phyloP scores from a whole-genome alignment of 208 protist species.

The Crithidia expoeki region DNA sequence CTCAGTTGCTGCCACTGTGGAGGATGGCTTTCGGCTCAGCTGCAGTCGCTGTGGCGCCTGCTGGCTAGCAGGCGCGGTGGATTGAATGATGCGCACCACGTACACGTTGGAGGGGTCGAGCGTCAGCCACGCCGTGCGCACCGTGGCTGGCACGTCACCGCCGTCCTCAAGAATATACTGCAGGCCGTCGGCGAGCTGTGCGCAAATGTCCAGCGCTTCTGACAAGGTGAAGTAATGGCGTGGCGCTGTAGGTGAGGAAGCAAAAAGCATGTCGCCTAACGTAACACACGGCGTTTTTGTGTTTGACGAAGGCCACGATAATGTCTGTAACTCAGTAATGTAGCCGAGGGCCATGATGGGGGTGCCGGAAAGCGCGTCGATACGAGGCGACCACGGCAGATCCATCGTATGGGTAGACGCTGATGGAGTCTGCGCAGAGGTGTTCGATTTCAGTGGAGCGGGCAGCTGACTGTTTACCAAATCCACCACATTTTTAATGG shows the following conservation, averaged over 20 bases:
- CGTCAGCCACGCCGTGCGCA: slow-evolving; percentile 47
- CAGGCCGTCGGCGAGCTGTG: slow-evolving; percentile 64
- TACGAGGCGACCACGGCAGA: slow-evolving; percentile 16
- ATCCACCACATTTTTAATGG: no score
- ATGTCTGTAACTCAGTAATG: slow-evolving; percentile 35
- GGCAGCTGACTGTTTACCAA: no score
- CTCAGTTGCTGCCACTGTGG: no score
- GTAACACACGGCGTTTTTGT: slow-evolving; percentile 6
- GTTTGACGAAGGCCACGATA: neutral
- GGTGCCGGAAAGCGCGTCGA: slow-evolving; percentile 1
- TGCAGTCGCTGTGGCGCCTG: neutral
- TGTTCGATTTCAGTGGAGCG: no score
- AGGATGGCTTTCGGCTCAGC: no score
- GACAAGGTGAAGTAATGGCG: slow-evolving; percentile 41
- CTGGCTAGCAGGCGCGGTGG: neutral
- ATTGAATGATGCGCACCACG: slow-evolving; percentile 10
- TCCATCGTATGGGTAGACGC: neutral
- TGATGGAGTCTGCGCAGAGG: no score
- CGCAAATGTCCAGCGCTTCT: slow-evolving; percentile 52
- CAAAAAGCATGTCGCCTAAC: slow-evolving; percentile 53
- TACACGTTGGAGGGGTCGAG: slow-evolving; percentile 68
- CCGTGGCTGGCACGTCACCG: slow-evolving; percentile 42
- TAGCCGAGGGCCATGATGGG: slow-evolving; percentile 47
- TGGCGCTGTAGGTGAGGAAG: slow-evolving; percentile 5
- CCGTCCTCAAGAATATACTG: slow-evolving; percentile 76